Evolutionary conservation across 495 filamentous ascomycete genomes (phyloP).

Genomic region (Podospora tetraspora): DNA sequence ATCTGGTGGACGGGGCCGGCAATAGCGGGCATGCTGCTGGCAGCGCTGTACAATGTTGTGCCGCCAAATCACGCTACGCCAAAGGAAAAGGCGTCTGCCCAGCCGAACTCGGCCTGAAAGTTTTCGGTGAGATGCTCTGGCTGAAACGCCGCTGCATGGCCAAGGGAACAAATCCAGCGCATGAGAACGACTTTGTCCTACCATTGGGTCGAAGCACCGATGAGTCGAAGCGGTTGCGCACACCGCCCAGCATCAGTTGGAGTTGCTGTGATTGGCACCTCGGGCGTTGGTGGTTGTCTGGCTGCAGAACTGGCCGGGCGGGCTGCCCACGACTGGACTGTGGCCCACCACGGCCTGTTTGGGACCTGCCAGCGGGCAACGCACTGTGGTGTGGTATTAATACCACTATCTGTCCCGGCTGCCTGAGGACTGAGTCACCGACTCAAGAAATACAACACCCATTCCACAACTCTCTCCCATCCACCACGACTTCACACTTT

Average conservation of each 20-base stretch:
- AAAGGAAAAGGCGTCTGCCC: not conserved
- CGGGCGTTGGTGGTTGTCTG: too few species aligned
- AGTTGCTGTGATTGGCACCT: too few species aligned
- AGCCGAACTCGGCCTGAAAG: not conserved
- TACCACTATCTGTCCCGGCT: not conserved
- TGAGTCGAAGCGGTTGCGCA: not conserved
- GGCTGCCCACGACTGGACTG: too few species aligned
- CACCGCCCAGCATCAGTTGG: not conserved
- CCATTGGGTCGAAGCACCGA: not conserved
- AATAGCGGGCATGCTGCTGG: conserved; percentile 14
- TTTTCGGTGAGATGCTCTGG: not conserved
- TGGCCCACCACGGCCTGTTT: too few species aligned
- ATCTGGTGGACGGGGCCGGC: conserved; percentile 26
- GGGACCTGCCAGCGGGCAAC: too few species aligned
- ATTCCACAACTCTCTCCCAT: too few species aligned
- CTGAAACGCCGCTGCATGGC: not conserved
- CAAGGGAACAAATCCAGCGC: not conserved
- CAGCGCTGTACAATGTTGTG: conserved; percentile 22
- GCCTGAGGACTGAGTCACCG: not conserved
- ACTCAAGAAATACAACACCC: not conserved
- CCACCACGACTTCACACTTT: not conserved
- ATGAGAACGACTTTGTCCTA: not conserved
- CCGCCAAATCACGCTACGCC: conserved; percentile 14
- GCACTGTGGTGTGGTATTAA: too few species aligned
- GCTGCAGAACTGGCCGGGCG: too few species aligned